These are phyloP conservation scores for Thielaviopsis punctulata DNA, from an alignment of 2,329 filamentous ascomycete genomes.

Conservation along the genomic window DNA sequence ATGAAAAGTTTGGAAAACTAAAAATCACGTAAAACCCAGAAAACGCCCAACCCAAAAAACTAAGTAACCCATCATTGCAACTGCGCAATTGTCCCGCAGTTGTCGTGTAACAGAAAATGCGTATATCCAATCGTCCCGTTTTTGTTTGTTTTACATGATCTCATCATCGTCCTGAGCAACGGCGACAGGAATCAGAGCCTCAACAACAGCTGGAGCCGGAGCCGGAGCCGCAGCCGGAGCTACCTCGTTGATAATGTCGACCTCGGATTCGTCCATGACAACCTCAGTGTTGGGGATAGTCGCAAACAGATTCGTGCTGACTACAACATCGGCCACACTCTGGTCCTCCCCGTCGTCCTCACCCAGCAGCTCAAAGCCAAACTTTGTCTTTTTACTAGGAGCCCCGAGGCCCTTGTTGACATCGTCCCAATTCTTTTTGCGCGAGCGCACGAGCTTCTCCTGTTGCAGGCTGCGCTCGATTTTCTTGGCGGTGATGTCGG, in stretches of 20 bases:
- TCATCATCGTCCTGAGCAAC: not conserved
- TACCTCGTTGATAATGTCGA: conserved; percentile 4
- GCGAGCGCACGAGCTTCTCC: conserved; percentile 28
- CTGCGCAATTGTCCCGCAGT: not conserved
- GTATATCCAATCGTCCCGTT: not conserved
- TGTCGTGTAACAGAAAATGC: not conserved
- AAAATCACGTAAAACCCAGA: not conserved
- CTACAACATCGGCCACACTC: not conserved
- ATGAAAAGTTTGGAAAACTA: not conserved
- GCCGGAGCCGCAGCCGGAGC: not conserved
- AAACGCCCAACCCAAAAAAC: conserved; percentile 5
- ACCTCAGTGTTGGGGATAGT: not conserved
- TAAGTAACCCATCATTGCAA: not conserved
- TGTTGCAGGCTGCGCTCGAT: conserved; percentile 36
- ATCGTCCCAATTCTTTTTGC: conserved; percentile 40
- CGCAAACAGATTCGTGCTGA: not conserved
- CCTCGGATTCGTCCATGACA: not conserved
- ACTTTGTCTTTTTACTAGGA: conserved; percentile 13
- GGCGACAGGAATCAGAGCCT: not conserved
- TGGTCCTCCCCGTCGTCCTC: conserved; percentile 11
- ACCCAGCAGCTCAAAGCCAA: conserved; percentile 7
- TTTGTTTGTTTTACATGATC: conserved; percentile 7
- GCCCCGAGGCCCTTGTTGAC: conserved; percentile 29
- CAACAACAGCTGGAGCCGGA: not conserved
- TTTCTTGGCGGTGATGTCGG: conserved; percentile 40